Conservation (phyloP, 1,139 yeast species). For the Pichia sp. region DNA sequence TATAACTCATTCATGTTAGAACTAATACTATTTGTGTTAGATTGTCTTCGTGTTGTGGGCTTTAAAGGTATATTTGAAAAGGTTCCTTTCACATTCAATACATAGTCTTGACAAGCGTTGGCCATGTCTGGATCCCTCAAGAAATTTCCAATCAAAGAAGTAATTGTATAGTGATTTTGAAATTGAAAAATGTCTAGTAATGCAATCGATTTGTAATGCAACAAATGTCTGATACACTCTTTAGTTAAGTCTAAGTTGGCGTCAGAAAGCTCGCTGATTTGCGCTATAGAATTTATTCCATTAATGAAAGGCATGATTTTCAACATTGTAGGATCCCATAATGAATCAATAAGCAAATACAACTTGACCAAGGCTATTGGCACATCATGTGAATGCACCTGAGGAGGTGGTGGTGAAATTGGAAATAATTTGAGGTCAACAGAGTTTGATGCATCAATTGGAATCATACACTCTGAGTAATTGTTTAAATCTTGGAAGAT, state of each 20-base stretch:
- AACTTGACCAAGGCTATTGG: conserved; percentile 82
- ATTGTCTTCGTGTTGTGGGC: conserved; percentile 16
- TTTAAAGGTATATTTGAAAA: conserved; percentile 19
- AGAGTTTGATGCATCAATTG: conserved; percentile 83
- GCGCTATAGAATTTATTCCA: conserved; percentile 78
- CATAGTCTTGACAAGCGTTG: conserved; percentile 83
- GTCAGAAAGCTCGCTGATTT: conserved; percentile 74
- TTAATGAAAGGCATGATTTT: conserved; percentile 80
- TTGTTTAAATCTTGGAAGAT: conserved; percentile 88
- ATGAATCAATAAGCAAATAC: conserved; percentile 68
- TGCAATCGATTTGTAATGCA: conserved; percentile 83
- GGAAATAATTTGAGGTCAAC: conserved; percentile 92
- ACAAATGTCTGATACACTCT: conserved; percentile 84
- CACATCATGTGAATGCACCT: conserved; percentile 69
- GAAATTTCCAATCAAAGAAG: conserved; percentile 69
- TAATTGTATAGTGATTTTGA: conserved; percentile 82
- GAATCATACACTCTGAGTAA: conserved; percentile 92
- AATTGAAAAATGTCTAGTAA: conserved; percentile 87
- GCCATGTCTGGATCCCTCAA: conserved; percentile 62
- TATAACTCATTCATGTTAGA: conserved; percentile 5
- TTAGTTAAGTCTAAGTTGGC: conserved; percentile 76
- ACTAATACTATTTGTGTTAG: conserved; percentile 19
- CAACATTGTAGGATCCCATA: conserved; percentile 97
- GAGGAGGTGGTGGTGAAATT: conserved; percentile 77
- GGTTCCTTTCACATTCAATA: conserved; percentile 36